These are phyloP conservation scores for Myriosclerotinia scirpicola DNA, from an alignment of 2,329 filamentous ascomycete genomes.

Conservation along the genomic window DNA sequence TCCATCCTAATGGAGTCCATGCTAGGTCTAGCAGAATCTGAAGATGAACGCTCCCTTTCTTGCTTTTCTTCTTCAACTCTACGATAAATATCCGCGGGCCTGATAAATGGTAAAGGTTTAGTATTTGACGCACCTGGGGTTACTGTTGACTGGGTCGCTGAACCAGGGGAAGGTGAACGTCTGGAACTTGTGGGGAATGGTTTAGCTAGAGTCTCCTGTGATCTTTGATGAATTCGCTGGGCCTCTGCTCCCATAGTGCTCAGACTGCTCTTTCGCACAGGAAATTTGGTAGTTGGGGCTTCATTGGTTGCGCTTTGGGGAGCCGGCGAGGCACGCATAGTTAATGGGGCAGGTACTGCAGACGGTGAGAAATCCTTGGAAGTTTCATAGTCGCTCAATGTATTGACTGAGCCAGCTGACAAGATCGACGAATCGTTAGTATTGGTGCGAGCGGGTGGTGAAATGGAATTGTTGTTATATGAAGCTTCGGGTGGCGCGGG, in stretches of 20 bases:
- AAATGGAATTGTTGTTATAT: neutral
- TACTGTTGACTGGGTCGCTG: conserved; percentile 38
- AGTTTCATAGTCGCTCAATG: conserved; percentile 42
- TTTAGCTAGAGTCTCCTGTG: conserved; percentile 30
- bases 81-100: conserved; percentile 76
- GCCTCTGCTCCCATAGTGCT: conserved; percentile 44
- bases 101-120: conserved; percentile 63
- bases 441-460: conserved; percentile 19
- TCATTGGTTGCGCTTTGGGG: conserved; percentile 39
- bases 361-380: conserved; percentile 53
- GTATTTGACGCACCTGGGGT: conserved; percentile 46
- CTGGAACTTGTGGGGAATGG: conserved; percentile 42
- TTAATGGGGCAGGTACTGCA: conserved; percentile 51
- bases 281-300: conserved; percentile 48
- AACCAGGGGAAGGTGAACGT: conserved; percentile 43
- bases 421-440: conserved; percentile 28
- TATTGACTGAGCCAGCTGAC: conserved; percentile 35
- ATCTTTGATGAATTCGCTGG: conserved; percentile 24
- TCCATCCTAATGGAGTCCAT: conserved; percentile 50
- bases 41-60: conserved; percentile 60
- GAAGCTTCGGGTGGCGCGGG: conserved; percentile 3
- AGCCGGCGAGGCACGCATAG: conserved; percentile 45
- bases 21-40: conserved; percentile 58
- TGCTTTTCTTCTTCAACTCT: conserved; percentile 64
- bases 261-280: conserved; percentile 63